A percentile compares a stretch with the other conserved stretches of the same genome.
phyloP scores from a whole-genome alignment of 2,329 filamentous ascomycete species.

The Pseudogymnoascus sp. region DNA sequence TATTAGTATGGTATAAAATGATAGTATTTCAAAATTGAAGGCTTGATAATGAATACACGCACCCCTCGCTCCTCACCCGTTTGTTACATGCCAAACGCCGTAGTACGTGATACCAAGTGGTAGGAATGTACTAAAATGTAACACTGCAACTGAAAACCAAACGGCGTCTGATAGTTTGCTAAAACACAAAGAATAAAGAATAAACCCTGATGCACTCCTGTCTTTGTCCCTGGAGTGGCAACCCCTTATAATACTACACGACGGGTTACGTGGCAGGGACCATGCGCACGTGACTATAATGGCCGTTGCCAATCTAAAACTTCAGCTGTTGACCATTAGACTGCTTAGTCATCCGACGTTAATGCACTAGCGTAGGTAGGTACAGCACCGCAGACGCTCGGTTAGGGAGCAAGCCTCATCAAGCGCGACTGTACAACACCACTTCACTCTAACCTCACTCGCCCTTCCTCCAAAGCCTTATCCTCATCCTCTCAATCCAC shows the following conservation, averaged over 20 bases:
- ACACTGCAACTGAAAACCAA: neutral
- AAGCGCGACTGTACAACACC: slow-evolving; percentile 10
- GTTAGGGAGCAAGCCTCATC: slow-evolving; percentile 10
- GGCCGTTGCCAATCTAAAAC: neutral
- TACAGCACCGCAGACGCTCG: slow-evolving; percentile 5
- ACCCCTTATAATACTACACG: neutral
- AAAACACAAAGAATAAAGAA: neutral
- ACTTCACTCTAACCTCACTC: slow-evolving; percentile 8
- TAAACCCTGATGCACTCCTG: neutral
- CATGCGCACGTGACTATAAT: neutral
- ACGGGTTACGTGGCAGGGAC: neutral
- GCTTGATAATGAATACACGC: neutral
- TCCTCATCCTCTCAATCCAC: slow-evolving; percentile 2
- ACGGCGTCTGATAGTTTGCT: neutral
- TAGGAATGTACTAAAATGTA: neutral
- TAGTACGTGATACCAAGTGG: neutral
- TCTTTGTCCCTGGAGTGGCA: neutral
- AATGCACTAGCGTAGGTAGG: neutral
- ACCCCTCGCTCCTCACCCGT: neutral
- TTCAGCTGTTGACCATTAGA: neutral
- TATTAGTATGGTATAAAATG: neutral
- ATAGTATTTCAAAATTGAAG: neutral
- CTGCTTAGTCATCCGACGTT: slow-evolving; percentile 1
- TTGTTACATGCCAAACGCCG: neutral
- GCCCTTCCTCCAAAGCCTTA: slow-evolving; percentile 9